Evolutionary conservation across 2,329 filamentous ascomycete species (phyloP).

Genomic region (Calonectria ilicicola): DNA sequence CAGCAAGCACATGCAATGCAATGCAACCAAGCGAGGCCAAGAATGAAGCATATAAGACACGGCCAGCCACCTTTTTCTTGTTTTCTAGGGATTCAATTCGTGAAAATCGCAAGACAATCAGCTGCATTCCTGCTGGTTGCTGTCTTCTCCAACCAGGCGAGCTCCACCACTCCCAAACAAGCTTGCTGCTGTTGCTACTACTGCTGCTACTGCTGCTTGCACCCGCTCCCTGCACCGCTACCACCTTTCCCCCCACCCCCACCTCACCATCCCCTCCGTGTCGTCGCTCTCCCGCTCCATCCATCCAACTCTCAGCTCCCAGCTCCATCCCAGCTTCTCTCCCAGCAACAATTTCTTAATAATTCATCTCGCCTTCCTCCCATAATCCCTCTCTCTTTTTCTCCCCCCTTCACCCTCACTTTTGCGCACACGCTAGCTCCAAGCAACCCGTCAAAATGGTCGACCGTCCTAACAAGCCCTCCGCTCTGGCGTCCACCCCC

Average conservation of each 20-base stretch:
- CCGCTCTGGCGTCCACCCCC: conserved; percentile 79
- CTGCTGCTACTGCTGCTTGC: no score
- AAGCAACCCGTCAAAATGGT: conserved; percentile 65
- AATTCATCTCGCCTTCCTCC: background rate
- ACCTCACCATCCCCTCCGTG: conserved; percentile 18
- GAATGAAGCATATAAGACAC: background rate
- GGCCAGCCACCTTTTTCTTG: no score
- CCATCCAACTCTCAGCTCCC: conserved; percentile 8
- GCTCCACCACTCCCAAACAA: conserved; percentile 22
- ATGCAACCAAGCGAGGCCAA: background rate
- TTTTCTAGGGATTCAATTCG: background rate
- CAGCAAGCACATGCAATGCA: background rate
- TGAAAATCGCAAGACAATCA: background rate
- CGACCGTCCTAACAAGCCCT: conserved; percentile 87
- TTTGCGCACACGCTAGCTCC: background rate
- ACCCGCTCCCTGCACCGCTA: conserved; percentile 27
- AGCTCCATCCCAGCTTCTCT: conserved; percentile 3
- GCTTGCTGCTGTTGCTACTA: background rate
- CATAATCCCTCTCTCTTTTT: background rate
- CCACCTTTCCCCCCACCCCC: conserved; percentile 9
- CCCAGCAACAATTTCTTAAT: background rate
- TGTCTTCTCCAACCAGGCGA: background rate
- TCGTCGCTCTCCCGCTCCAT: conserved; percentile 5
- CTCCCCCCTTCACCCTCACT: background rate
- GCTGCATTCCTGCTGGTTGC: background rate